Base-by-base conservation (phyloP, 768 basidiomycete genomes). In the Serendipita sp. region DNA sequence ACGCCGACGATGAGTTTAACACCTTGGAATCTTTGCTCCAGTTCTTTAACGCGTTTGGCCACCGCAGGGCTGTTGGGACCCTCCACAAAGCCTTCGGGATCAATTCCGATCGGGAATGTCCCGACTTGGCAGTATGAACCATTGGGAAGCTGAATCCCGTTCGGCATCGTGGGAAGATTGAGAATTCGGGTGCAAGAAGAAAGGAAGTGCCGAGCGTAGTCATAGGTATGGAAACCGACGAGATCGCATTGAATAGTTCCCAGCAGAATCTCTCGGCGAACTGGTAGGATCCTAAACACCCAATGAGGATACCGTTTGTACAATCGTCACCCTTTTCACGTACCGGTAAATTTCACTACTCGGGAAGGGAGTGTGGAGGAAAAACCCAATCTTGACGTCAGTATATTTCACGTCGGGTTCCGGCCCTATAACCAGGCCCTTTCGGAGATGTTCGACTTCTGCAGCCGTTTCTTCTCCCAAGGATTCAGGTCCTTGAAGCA, bases 171-270 rank as follows among this genome's bases (percentile, higher is more conserved):
- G 13, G 92, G 86, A 37, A 98, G 81, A 38, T 88, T 88, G 45
- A 99, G 84, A 68, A 99, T 95, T 51, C 96, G 88, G 1, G 96
- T 97, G 75, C 94, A 97, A 47, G 92, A 95, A 5, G 95, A 98
- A 58, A 99, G 81, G 84, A 99, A 99, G 75, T 99, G 96, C 46
- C 96, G 93, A 1, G 96, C 96, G 72, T 99, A 99, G 75, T 99
- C 96, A 75, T 95, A 99, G 7, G 96, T 99, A 78, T 99, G 96
- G 83, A 98, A 99, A 13, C 96, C 96, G 71, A 99, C 92, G 67
- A 99, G 81, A 72, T 99, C 95, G 71, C 91, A 97, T 74, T 94
- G 92, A 13, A 98, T 80, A 48, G 97, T 82, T 35, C 96, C 96
- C 41, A 97, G 85, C n/a, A 99, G 78, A 67, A 99, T 98, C 75